Base-by-base conservation (phyloP, 2,329 filamentous ascomycete species). In the Trichoderma pleuroti region DNA sequence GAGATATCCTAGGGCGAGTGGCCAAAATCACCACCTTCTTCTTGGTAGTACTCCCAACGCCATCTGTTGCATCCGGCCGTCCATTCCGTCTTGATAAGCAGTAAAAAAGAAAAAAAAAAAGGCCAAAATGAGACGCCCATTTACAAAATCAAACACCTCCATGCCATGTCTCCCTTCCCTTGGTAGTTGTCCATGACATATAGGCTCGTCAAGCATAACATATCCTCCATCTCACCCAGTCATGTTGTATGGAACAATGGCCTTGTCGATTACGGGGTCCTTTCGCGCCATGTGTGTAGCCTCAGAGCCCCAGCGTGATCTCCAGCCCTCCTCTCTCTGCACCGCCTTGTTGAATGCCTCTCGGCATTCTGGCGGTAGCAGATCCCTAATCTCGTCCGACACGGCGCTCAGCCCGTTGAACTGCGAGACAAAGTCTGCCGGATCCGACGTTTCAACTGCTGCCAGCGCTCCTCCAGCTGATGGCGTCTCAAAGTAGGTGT, bases 261-360 rank as follows among this genome's bases (percentile, higher is more conserved):
- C 87, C 80, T 90, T 90, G 80, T 91, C 88, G 72, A 91, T 89
- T 52, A 86, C 78, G 1, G 88, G 88, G 62, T 82, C 78, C 61
- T 84, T 81, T 68, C 88, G 83, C 49, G 84, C 83, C 71, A 81
- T 84, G 71, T 88, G 87, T 11, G 85, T 81, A 42, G 80, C 84
- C 81, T 98, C 94, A 6, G 87, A 85, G 18, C 87, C 87, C 93
- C 94, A 97, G 73, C 86, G 86, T 36, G 81, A 83, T 79, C 92
- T 92, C 92, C 94, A 98, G 68, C 86, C 81, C 72, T 82, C 80
- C 80, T 97, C 93, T 68, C 86, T 84, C 12, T 82, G 81, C 65
- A 90, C 83, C 4, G 93, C 91, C 67, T 87, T 84, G 64, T 93
- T 84, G 73, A 97, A 94, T 0, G 92, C 91, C 46, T 84, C 82